Conservation (phyloP, 2,329 filamentous ascomycete genomes). For the Gnomoniopsis sp. region DNA sequence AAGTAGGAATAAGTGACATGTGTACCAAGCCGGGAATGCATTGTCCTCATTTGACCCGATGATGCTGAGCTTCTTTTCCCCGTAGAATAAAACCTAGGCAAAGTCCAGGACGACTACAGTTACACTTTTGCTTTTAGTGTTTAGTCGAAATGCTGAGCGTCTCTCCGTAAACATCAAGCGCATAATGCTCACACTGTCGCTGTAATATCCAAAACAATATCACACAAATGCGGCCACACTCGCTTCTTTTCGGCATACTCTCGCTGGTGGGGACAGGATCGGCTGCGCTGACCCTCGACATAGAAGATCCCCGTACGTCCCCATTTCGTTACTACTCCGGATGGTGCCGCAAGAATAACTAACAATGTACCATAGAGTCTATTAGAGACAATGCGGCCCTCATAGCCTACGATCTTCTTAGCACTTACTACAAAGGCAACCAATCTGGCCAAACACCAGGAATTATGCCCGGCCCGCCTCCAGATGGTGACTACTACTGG, state of each 20-base stretch:
- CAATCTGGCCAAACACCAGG: conserved; percentile 21
- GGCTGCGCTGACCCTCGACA: conserved; percentile 9
- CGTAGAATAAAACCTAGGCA: no score
- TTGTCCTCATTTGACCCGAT: conserved; percentile 7
- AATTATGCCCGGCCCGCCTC: conserved; percentile 22
- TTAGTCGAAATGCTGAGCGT: background rate
- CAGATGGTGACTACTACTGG: conserved; percentile 40
- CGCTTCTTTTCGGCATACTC: background rate
- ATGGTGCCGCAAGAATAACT: background rate
- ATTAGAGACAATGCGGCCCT: conserved; percentile 13
- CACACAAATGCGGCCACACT: conserved; percentile 5
- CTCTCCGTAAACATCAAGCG: background rate
- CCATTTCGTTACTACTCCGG: no score
- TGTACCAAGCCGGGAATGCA: conserved; percentile 1
- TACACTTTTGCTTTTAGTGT: no score
- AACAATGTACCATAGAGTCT: conserved; percentile 3
- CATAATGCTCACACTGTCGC: background rate
- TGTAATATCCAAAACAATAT: background rate
- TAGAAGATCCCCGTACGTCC: conserved; percentile 10
- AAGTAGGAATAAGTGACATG: background rate
- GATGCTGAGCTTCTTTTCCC: background rate
- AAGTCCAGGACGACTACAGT: no score
- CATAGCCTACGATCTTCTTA: conserved; percentile 11
- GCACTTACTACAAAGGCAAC: conserved; percentile 24
- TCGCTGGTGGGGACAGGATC: conserved; percentile 5